Evolutionary conservation across 192 early-diverging fungal species (phyloP).

Genomic region (Podochytrium sp.): DNA sequence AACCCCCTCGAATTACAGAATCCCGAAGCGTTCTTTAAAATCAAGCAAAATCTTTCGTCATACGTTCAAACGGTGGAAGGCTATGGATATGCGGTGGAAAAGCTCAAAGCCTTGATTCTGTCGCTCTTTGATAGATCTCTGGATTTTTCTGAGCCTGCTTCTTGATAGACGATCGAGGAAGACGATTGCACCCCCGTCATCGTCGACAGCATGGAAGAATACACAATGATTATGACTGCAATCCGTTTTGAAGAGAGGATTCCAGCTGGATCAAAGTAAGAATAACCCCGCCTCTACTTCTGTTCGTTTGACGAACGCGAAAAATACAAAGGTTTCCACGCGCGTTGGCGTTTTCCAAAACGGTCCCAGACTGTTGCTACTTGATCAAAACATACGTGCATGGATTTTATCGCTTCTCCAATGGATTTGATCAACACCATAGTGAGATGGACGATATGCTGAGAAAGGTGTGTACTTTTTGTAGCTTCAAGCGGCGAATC

Average conservation of each 20-base stretch:
- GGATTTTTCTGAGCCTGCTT: conserved; percentile 73
- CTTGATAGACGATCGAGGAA: conserved; percentile 72
- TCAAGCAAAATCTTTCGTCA: conserved; percentile 78
- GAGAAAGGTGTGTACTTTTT: conserved; percentile 57
- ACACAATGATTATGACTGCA: conserved; percentile 62
- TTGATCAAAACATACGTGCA: conserved; percentile 72
- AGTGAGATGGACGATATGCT: conserved; percentile 88
- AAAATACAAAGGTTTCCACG: conserved; percentile 80
- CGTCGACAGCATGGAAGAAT: conserved; percentile 66
- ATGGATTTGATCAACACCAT: conserved; percentile 80
- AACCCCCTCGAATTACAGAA: too few relatives aligned
- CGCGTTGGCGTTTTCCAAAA: conserved; percentile 79
- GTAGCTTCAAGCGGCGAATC: too few relatives aligned
- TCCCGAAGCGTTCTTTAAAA: conserved; percentile 77
- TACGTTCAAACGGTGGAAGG: conserved; percentile 94
- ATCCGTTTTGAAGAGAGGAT: conserved; percentile 60
- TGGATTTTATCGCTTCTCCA: conserved; percentile 84
- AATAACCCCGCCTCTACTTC: background rate
- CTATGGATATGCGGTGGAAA: conserved; percentile 68
- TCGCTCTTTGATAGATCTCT: conserved; percentile 80
- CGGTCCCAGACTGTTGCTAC: conserved; percentile 72
- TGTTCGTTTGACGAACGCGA: background rate
- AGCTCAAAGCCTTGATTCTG: conserved; percentile 71
- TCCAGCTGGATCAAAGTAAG: background rate
- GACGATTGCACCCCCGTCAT: conserved; percentile 83